Conservation (phyloP, 768 basidiomycete genomes). For the Sarcodon sp. region DNA sequence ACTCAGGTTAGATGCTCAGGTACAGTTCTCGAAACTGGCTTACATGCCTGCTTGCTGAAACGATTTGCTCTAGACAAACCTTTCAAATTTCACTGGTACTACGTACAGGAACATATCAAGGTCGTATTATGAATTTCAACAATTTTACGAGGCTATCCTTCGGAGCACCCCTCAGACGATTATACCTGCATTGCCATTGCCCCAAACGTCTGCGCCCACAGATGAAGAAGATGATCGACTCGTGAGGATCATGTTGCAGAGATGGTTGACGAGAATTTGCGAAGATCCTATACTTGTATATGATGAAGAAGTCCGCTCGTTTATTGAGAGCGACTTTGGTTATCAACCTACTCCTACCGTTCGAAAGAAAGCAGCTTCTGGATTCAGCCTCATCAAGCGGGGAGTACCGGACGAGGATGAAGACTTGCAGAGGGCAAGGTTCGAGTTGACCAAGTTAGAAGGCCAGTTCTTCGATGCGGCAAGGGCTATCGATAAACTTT, state of each 20-base stretch:
- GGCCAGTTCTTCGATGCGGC: slow-evolving; percentile 87
- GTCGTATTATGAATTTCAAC: slow-evolving; percentile 90
- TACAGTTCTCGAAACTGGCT: slow-evolving; percentile 20
- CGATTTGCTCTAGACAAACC: slow-evolving; percentile 56
- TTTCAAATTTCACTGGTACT: slow-evolving; percentile 80
- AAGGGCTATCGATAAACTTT: slow-evolving; percentile 80
- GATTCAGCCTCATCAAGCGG: slow-evolving; percentile 66
- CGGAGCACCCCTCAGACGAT: slow-evolving; percentile 94
- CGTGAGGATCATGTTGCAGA: slow-evolving; percentile 87
- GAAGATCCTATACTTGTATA: slow-evolving; percentile 80
- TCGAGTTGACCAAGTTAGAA: slow-evolving; percentile 87
- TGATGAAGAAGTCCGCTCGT: slow-evolving; percentile 90
- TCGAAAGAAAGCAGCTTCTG: slow-evolving; percentile 57
- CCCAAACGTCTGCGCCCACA: slow-evolving; percentile 91
- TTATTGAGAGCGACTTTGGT: slow-evolving; percentile 96
- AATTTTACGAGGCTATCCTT: slow-evolving; percentile 84
- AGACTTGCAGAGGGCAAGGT: slow-evolving; percentile 78
- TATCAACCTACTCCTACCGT: slow-evolving; percentile 77
- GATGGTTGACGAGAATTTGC: slow-evolving; percentile 89
- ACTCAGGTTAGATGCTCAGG: slow-evolving; percentile 91
- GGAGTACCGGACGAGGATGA: slow-evolving; percentile 92
- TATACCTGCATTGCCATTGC: slow-evolving; percentile 88
- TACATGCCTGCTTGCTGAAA: neutral
- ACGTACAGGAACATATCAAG: slow-evolving; percentile 91
- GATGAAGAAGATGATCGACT: slow-evolving; percentile 98